Evolutionary conservation across 2,329 filamentous ascomycete genomes (phyloP).

Genomic region (Stemphylium lycopersici): DNA sequence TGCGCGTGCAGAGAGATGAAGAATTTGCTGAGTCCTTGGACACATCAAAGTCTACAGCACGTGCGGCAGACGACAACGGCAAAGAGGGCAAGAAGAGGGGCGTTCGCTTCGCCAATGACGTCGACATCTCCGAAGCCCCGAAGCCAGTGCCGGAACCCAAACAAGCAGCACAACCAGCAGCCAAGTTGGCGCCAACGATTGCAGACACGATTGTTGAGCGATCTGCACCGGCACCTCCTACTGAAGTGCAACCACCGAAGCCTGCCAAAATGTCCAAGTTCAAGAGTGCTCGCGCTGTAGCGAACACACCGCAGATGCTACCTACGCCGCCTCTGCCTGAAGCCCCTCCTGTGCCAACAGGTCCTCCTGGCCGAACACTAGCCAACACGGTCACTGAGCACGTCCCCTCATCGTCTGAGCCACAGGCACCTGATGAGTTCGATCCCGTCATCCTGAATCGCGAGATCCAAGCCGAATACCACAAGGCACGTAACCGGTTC

Average conservation of each 20-base stretch:
- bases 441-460: constrained; percentile 75
- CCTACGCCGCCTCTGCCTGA: constrained; percentile 33
- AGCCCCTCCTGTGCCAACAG: constrained; percentile 43
- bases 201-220: constrained; percentile 46
- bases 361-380: constrained; percentile 59
- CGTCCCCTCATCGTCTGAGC: constrained; percentile 38
- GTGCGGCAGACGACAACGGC: constrained; percentile 9
- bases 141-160: constrained; percentile 31
- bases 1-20: constrained; percentile 54
- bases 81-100: constrained; percentile 61
- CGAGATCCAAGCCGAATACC: constrained; percentile 82
- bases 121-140: constrained; percentile 69
- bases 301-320: constrained; percentile 23
- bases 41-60: constrained; percentile 1
- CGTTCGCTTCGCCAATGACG: constrained; percentile 77
- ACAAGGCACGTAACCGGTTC: constrained; percentile 79
- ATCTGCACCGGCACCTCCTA: constrained; percentile 12
- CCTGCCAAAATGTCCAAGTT: constrained; percentile 50
- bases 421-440: constrained; percentile 56
- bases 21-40: constrained; percentile 39
- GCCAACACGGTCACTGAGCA: constrained; percentile 66
- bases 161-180: background rate
- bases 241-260: constrained; percentile 26
- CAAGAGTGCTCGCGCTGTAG: constrained; percentile 42
- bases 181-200: constrained; percentile 33